Percentiles rank a stretch among this genome's conserved stretches.
Evolutionary conservation across 768 basidiomycete genomes (phyloP).

Genomic region (Suillus decipiens): DNA sequence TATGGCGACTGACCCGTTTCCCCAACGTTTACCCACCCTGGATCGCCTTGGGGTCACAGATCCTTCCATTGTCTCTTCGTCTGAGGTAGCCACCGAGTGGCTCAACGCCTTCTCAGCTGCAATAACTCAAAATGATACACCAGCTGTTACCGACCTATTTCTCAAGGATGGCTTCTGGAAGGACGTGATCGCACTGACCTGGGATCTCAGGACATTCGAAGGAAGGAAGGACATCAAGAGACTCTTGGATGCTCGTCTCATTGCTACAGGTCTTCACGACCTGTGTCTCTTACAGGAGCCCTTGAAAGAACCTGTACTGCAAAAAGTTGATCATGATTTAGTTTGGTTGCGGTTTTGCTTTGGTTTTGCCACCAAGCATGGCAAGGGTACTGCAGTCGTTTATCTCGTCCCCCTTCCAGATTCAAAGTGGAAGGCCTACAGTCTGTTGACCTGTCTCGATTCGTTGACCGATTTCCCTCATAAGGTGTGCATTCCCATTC

Average conservation of each 20-base stretch:
- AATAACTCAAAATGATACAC: constrained; percentile 19
- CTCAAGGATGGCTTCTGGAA: constrained; percentile 46
- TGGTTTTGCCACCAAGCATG: constrained; percentile 52
- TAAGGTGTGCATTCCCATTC: constrained; percentile 25
- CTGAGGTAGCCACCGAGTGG: constrained; percentile 28
- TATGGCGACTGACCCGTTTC: constrained; percentile 10
- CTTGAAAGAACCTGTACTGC: constrained; percentile 34
- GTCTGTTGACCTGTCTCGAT: constrained; percentile 61
- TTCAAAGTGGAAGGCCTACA: constrained; percentile 59
- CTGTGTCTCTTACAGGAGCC: constrained; percentile 23
- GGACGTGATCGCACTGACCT: constrained; percentile 54
- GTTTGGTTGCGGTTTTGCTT: constrained; percentile 59
- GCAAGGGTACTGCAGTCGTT: constrained; percentile 52
- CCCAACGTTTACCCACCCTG: constrained; percentile 33
- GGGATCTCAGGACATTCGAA: constrained; percentile 54
- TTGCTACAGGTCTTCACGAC: constrained; percentile 20
- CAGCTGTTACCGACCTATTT: constrained; percentile 27
- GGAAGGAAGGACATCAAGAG: constrained; percentile 38
- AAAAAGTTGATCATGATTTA: constrained; percentile 51
- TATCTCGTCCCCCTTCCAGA: constrained; percentile 50
- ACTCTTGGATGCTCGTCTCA: constrained; percentile 43
- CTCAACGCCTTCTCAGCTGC: constrained; percentile 26
- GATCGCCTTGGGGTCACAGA: constrained; percentile 26
- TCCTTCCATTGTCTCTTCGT: constrained; percentile 21
- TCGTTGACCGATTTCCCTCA: constrained; percentile 59